Evolutionary conservation across 352 stramenopile species (phyloP), one percentile per base, ranked within the genome.

Genomic region (Pythium pectinolyticum): DNA sequence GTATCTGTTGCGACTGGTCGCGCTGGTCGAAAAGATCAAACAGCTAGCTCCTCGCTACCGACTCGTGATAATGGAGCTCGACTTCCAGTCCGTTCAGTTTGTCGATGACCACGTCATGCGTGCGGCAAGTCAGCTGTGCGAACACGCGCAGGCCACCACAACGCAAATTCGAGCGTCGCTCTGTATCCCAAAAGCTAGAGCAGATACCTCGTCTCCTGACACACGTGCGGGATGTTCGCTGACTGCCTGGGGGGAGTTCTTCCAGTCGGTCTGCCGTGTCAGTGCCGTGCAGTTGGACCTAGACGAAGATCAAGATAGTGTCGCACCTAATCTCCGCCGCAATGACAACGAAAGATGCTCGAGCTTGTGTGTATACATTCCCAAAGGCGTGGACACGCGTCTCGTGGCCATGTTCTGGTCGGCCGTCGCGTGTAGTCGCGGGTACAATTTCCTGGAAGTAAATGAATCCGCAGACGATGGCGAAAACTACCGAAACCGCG

Each of bases 381-480:
- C 40, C 9, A 12, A 34, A 1, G 11, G 31, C 3, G 19, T 25
- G 0, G 50, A 66, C 14, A 30, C 24, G 11, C 50, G 50, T 5
- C 6, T 59, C 15, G n/a, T 66, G 5, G 40, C 59, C 14, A 50
- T 39, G 1, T 46, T 60, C 27, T 66, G 59, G 50, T 66, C 59
- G 2, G 59, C 59, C 2, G 7, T 60, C 1, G 50, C 49, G 3
- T 60, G 48, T n/a, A 66, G 59, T 24, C n/a, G 12, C 12, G 49
- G 49, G 2, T 55, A 48, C 17, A 37, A 41, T 25, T 17, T 66
- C 30, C 30, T 67, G 15, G 0, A 63, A 63, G 24, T 69, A 19
- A 60, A 73, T 1, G 43, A 67, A 12, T 20, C 31, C 7, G 30
- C 19, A 41, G 22, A 7, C 3, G 11, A n/a, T 14, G 11, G 0